Conservation (phyloP, 257 asterid genomes). For the Thymus quinquecostatus region DNA sequence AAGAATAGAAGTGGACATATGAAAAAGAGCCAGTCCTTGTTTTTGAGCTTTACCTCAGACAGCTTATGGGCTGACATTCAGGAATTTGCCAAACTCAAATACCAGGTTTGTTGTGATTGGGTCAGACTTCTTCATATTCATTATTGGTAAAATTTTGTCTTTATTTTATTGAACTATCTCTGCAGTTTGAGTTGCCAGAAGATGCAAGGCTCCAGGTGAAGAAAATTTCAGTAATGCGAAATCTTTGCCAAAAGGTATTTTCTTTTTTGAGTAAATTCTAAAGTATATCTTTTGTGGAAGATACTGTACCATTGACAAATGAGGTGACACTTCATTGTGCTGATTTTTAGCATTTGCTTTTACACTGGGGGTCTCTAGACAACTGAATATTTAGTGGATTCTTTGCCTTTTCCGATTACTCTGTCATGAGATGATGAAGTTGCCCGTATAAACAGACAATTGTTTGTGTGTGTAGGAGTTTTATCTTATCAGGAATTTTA, state of each 20-base stretch:
- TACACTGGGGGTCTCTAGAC: background rate
- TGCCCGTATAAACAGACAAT: background rate
- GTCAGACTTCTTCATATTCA: constrained; percentile 23
- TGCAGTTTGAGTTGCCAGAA: constrained; percentile 80
- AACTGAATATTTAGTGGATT: background rate
- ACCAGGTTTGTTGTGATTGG: constrained; percentile 60
- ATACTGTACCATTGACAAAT: background rate
- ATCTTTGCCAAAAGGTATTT: constrained; percentile 83
- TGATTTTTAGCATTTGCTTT: background rate
- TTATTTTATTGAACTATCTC: constrained; percentile 18
- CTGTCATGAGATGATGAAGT: background rate
- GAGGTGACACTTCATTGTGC: background rate
- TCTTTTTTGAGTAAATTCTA: background rate
- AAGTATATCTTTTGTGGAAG: background rate
- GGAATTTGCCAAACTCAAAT: constrained; percentile 81
- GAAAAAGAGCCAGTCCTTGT: constrained; percentile 63
- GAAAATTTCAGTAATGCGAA: constrained; percentile 76
- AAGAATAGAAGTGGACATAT: constrained; percentile 49
- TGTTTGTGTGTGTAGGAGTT: background rate
- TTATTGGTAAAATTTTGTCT: constrained; percentile 12
- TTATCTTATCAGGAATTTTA: background rate
- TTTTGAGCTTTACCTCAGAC: constrained; percentile 60
- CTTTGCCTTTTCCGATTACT: background rate
- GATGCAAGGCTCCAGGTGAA: constrained; percentile 64
- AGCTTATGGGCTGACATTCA: constrained; percentile 85